These are phyloP conservation scores for Pyrenochaeta sp. DNA, from an alignment of 2,329 filamentous ascomycete genomes.

Conservation along the genomic window DNA sequence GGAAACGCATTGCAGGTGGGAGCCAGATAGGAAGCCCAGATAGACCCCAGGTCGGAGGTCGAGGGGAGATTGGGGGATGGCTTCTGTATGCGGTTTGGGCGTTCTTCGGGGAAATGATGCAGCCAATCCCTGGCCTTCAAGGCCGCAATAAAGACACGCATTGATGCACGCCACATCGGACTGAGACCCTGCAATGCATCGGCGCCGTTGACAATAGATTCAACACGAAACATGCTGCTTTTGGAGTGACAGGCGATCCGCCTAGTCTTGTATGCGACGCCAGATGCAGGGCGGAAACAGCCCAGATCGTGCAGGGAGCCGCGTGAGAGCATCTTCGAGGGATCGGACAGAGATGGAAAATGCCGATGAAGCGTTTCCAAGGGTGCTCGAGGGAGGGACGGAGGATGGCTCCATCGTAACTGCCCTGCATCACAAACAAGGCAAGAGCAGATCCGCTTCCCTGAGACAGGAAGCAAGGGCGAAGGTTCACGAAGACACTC, in stretches of 20 bases:
- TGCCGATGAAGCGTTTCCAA: conserved; percentile 35
- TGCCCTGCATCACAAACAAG: conserved; percentile 58
- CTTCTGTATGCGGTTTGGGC: conserved; percentile 28
- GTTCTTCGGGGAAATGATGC: conserved; percentile 20
- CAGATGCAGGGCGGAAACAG: conserved; percentile 34
- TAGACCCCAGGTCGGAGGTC: conserved; percentile 20
- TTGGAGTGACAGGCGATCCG: conserved; percentile 13
- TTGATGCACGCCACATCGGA: conserved; percentile 8
- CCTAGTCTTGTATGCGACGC: conserved; percentile 20
- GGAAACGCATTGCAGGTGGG: conserved; percentile 19
- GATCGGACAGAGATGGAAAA: conserved; percentile 24
- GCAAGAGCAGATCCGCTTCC: conserved; percentile 78
- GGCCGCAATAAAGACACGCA: conserved; percentile 23
- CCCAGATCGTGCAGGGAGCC: conserved; percentile 10
- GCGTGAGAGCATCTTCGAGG: conserved; percentile 11
- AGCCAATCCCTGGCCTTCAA: conserved; percentile 23
- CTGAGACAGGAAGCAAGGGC: conserved; percentile 86
- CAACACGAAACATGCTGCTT: conserved; percentile 25
- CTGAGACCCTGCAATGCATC: conserved; percentile 13
- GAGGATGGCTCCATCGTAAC: conserved; percentile 32
- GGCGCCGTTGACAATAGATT: conserved; percentile 15
- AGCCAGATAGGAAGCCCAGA: conserved; percentile 19
- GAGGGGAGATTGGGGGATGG: conserved; percentile 32
- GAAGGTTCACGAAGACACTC: conserved; percentile 53
- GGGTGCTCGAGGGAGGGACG: conserved; percentile 34